phyloP scores from a whole-genome alignment of 228 moss, liverwort and hornwort species.

The Sphagnum magellanicum region DNA sequence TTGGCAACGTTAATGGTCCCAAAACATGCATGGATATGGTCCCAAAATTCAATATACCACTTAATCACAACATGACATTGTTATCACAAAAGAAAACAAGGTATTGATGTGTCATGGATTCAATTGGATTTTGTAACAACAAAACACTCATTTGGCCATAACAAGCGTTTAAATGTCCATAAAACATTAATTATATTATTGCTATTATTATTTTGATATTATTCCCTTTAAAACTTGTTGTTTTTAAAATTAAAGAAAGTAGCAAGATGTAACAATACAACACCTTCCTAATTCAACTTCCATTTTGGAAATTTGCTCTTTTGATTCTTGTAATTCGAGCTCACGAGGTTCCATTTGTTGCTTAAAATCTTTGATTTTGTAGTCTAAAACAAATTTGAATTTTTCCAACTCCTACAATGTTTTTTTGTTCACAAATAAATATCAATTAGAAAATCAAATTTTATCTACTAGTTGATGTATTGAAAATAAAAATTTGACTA shows the following conservation, averaged over 20 bases:
- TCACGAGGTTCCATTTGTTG: constrained; percentile 72
- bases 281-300: constrained; percentile 77
- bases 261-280: neutral
- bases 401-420: constrained; percentile 70
- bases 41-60: too few relatives aligned
- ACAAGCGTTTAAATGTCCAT: too few relatives aligned
- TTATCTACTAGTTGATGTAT: neutral
- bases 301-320: constrained; percentile 61
- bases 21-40: too few relatives aligned
- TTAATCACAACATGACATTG: too few relatives aligned
- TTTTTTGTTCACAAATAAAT: neutral
- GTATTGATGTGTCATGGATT: too few relatives aligned
- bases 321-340: constrained; percentile 58
- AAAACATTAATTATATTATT: too few relatives aligned
- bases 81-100: too few relatives aligned
- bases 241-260: neutral
- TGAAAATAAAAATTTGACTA: neutral
- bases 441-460: neutral
- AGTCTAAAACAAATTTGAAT: constrained; percentile 86
- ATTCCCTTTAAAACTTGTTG: too few relatives aligned
- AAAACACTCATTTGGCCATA: too few relatives aligned
- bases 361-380: constrained; percentile 73
- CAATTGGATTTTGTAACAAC: too few relatives aligned
- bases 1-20: neutral
- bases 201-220: too few relatives aligned